Evolutionary conservation across 768 basidiomycete species (phyloP).

Genomic region (Hysterangium stoloniferum): DNA sequence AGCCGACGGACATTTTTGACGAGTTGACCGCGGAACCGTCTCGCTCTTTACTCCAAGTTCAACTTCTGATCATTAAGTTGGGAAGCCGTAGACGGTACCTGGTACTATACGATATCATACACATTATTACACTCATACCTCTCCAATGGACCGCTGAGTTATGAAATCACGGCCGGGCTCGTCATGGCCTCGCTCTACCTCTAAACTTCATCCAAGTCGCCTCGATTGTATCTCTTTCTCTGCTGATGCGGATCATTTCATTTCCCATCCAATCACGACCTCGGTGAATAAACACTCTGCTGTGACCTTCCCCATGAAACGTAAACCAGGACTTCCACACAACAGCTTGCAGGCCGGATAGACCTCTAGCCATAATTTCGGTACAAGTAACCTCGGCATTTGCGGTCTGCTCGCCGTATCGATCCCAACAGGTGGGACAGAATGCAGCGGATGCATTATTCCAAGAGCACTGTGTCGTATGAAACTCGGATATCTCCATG

Average conservation of each 20-base stretch:
- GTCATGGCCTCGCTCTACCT: neutral
- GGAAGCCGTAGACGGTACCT: too few species aligned
- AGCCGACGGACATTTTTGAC: too few species aligned
- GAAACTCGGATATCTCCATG: constrained; percentile 5
- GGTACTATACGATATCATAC: too few species aligned
- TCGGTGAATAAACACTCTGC: constrained; percentile 6
- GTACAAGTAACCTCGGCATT: constrained; percentile 9
- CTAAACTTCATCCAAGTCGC: constrained; percentile 2
- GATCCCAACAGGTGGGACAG: constrained; percentile 8
- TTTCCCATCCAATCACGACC: neutral
- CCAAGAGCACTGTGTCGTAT: constrained; percentile 8
- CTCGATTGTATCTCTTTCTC: constrained; percentile 8
- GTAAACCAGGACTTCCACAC: constrained; percentile 11
- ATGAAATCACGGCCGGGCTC: too few species aligned
- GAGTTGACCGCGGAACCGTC: too few species aligned
- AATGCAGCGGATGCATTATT: constrained; percentile 6
- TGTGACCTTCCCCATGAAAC: constrained; percentile 5
- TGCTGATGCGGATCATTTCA: neutral
- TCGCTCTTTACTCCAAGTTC: too few species aligned
- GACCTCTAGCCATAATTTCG: constrained; percentile 6
- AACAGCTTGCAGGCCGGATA: constrained; percentile 1
- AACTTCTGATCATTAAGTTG: too few species aligned
- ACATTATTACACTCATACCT: too few species aligned
- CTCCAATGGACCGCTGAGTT: too few species aligned
- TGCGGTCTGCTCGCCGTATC: constrained; percentile 6